Base-by-base conservation (phyloP, 305 asterid species). In the Fraxinus sp. region DNA sequence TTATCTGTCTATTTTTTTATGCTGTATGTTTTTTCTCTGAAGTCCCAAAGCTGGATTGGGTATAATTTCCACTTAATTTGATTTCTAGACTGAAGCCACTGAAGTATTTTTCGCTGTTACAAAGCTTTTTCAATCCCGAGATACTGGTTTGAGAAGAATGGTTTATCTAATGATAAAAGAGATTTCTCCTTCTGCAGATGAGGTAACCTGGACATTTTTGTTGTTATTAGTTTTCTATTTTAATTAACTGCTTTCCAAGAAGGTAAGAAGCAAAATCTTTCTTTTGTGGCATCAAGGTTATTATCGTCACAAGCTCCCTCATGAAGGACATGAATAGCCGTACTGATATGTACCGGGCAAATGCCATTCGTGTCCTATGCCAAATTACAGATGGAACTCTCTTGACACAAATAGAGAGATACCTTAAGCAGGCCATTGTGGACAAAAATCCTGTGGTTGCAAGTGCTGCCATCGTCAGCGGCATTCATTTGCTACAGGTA, bases 251-350 rank as follows among this genome's bases (percentile, higher is more conserved):
- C 82, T 79, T 79, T 59, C 11, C 78, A 7, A 75, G 55, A 85
- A 59, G 79, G 49, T 82, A 76, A 80, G 77, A 78, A 85, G 62
- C 87, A 77, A 88, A 82, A 79, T 79, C 37, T 66, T 84, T n/a
- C 77, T 73, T 81, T 84, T 83, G 74, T 81, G 86, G 77, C 79
- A 76, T 86, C 22, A 76, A 95, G 98, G 98, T 95, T 86, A 95
- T 95, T 86, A 95, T 95, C 28, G 98, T 95, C 82, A 95, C 98
- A 22, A 95, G 98, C 94, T 95, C 98, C 86, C 88, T 95, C 78
- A 95, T 95, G 97, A 95, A 95, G 90, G 98, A 95, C 91, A 93
- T 95, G 98, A 95, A 91, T 83, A 95, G 98, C 87, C 96, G 95
- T 75, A 95, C 97, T 84, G 98, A 95, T 87, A 93, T 95, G 98